Conservation (phyloP, 2,329 filamentous ascomycete genomes). For the Thielaviopsis musarum region DNA sequence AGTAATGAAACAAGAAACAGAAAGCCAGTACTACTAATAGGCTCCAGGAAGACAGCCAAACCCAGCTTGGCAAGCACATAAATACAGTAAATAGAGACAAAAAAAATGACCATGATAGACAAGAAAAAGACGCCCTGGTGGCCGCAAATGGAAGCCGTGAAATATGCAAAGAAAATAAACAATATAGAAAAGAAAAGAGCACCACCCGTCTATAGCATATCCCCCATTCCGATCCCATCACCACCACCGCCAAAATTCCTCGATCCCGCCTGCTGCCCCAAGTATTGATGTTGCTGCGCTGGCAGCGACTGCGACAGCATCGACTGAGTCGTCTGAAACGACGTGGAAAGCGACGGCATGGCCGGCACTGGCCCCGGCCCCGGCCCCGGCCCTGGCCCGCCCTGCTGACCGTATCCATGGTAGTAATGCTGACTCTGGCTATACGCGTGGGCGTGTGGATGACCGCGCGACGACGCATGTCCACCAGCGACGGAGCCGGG, state of each 20-base stretch:
- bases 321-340: background rate
- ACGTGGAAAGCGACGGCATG: background rate
- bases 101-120: background rate
- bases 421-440: too few relatives aligned
- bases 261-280: background rate
- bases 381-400: too few relatives aligned
- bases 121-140: background rate
- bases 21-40: background rate
- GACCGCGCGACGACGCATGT: too few relatives aligned
- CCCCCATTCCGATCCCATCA: background rate
- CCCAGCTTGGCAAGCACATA: background rate
- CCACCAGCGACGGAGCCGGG: too few relatives aligned
- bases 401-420: too few relatives aligned
- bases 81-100: background rate
- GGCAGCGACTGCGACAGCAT: background rate
- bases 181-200: background rate
- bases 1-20: background rate
- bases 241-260: background rate
- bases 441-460: too few relatives aligned
- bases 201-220: slow-evolving; percentile 1
- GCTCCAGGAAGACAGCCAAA: background rate
- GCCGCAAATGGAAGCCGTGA: background rate
- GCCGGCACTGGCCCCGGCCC: background rate
- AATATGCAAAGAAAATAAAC: background rate
- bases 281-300: background rate